A percentile compares a stretch with the other conserved stretches of the same genome.
These are phyloP conservation scores for Trypanosoma platydactyli DNA, from an alignment of 208 protist species.

Conservation along the genomic window DNA sequence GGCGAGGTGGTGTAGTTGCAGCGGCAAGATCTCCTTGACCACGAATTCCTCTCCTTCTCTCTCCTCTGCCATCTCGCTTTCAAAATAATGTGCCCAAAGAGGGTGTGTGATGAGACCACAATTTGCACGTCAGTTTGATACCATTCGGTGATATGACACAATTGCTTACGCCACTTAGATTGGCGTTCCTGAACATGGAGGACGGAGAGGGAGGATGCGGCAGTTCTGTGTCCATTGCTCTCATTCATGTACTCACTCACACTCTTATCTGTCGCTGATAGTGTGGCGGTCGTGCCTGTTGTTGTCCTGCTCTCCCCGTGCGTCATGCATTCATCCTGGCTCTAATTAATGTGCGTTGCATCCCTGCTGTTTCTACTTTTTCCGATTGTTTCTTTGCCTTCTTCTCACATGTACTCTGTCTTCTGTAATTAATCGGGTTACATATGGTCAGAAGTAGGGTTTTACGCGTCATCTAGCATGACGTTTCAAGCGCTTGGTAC, in stretches of 20 bases:
- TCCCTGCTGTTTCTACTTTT: too few species aligned
- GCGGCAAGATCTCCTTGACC: conserved; percentile 11
- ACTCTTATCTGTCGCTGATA: too few species aligned
- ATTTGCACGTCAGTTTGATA: conserved; percentile 41
- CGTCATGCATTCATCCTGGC: too few species aligned
- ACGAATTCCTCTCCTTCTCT: background rate
- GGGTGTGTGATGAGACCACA: conserved; percentile 26
- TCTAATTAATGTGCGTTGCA: too few species aligned
- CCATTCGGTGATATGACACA: conserved; percentile 12
- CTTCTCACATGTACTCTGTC: too few species aligned
- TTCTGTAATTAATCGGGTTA: too few species aligned
- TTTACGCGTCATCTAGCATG: background rate
- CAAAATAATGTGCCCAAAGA: too few species aligned
- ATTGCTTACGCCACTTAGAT: conserved; percentile 14
- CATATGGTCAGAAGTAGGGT: background rate
- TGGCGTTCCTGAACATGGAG: conserved; percentile 12
- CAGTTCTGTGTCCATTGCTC: background rate
- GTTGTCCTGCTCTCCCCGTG: too few species aligned
- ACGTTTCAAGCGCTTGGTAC: background rate
- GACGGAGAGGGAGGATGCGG: background rate
- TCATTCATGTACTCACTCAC: too few species aligned
- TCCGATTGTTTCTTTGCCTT: too few species aligned
- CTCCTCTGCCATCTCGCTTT: background rate
- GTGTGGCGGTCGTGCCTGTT: too few species aligned
- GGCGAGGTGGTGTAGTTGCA: conserved; percentile 25